Percentiles rank a stretch among this genome's conserved stretches.
Evolutionary conservation across 2,329 filamentous ascomycete genomes (phyloP).

Genomic region (Penicillium rolfsii): DNA sequence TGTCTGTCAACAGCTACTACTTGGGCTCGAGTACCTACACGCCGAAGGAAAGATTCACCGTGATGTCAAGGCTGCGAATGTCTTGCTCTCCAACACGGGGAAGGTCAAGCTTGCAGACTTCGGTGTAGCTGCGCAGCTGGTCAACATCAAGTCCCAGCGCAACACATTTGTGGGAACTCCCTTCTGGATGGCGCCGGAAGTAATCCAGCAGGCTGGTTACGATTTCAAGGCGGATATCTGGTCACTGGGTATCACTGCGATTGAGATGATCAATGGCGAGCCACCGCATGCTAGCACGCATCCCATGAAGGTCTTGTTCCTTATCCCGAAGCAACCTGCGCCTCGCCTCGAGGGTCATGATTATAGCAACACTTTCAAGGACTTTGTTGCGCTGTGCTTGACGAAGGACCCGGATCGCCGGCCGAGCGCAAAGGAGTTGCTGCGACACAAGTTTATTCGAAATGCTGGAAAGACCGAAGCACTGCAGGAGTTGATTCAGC

Average conservation of each 20-base stretch:
- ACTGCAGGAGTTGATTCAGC: slow-evolving; percentile 80
- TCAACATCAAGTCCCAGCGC: slow-evolving; percentile 95
- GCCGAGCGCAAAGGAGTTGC: slow-evolving; percentile 81
- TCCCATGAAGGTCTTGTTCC: slow-evolving; percentile 90
- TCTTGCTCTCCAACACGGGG: slow-evolving; percentile 85
- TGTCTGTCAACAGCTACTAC: slow-evolving; percentile 86
- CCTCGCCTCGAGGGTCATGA: slow-evolving; percentile 78
- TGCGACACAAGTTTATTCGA: slow-evolving; percentile 86
- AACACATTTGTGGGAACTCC: slow-evolving; percentile 98
- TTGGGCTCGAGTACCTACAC: slow-evolving; percentile 91
- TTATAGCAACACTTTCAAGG: slow-evolving; percentile 89
- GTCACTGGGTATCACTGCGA: slow-evolving; percentile 89
- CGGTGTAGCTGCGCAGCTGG: slow-evolving; percentile 92
- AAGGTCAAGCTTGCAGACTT: slow-evolving; percentile 97
- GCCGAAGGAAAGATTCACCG: slow-evolving; percentile 93
- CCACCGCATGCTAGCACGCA: slow-evolving; percentile 85
- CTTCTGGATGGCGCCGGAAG: slow-evolving; percentile 96
- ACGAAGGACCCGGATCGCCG: slow-evolving; percentile 87
- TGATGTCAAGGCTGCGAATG: slow-evolving; percentile 95
- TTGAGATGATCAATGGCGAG: slow-evolving; percentile 85
- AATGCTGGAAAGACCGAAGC: slow-evolving; percentile 85
- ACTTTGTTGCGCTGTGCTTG: slow-evolving; percentile 87
- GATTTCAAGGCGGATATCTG: slow-evolving; percentile 94
- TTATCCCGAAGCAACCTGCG: slow-evolving; percentile 85
- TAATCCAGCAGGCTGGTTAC: slow-evolving; percentile 82